phyloP scores from a whole-genome alignment of 1,284 basidiomycete genomes.

The Microbotryum violaceum region DNA sequence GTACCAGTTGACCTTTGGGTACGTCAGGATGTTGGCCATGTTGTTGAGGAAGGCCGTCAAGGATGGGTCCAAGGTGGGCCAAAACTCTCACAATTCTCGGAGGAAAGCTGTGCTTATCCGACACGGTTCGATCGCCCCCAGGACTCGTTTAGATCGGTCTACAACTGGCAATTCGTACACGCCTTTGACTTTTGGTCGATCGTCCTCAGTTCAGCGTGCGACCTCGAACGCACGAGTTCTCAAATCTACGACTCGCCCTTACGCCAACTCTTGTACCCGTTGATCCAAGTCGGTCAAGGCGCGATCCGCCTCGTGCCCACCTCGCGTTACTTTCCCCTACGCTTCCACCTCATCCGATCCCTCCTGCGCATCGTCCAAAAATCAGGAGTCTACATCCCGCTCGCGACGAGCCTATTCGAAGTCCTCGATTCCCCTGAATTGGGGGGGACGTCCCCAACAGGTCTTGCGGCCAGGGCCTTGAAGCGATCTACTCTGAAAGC shows the following conservation, averaged over 20 bases:
- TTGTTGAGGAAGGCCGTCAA: constrained; percentile 88
- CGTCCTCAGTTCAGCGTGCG: constrained; percentile 74
- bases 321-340: constrained; percentile 69
- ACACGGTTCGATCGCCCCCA: constrained; percentile 37
- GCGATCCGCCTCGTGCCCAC: constrained; percentile 79
- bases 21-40: constrained; percentile 92
- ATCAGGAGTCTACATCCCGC: constrained; percentile 79
- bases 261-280: constrained; percentile 82
- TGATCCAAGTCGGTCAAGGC: constrained; percentile 88
- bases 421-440: constrained; percentile 73
- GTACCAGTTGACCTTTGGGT: constrained; percentile 94
- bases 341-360: constrained; percentile 65
- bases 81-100: neutral
- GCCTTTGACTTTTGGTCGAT: constrained; percentile 94
- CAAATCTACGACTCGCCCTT: constrained; percentile 64
- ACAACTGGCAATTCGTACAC: constrained; percentile 98
- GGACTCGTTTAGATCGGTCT: constrained; percentile 84
- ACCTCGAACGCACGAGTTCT: constrained; percentile 51
- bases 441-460: neutral
- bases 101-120: neutral
- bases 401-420: constrained; percentile 76
- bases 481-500: constrained; percentile 79
- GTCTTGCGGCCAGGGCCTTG: constrained; percentile 34
- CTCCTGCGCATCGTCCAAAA: constrained; percentile 64
- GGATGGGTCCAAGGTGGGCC: constrained; percentile 63